Conservation (phyloP, 192 early-diverging fungal genomes). For the Globomyces pollinis-pini region DNA sequence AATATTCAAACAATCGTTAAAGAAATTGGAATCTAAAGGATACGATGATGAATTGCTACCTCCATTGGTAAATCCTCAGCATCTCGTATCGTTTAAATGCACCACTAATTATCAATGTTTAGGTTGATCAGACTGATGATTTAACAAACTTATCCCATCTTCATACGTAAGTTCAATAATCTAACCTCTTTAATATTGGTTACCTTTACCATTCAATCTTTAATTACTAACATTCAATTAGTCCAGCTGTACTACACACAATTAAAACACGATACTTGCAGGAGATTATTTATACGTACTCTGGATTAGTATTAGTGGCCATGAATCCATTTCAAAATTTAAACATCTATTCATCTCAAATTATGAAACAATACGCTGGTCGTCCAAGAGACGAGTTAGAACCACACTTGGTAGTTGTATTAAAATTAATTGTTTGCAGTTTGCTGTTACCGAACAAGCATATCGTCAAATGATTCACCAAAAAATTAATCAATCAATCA, state of each 20-base stretch:
- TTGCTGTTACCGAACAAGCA: conserved; percentile 96
- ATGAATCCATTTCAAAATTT: conserved; percentile 91
- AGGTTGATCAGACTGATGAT: conserved; percentile 87
- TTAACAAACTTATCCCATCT: conserved; percentile 90
- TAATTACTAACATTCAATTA: too few species aligned
- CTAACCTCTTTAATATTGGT: too few species aligned
- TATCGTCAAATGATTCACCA: conserved; percentile 93
- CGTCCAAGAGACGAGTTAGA: conserved; percentile 87
- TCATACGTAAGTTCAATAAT: conserved; percentile 79
- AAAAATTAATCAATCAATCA: conserved; percentile 92
- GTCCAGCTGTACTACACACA: conserved; percentile 82
- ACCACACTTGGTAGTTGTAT: conserved; percentile 69
- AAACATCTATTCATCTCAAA: conserved; percentile 81
- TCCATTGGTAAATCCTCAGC: conserved; percentile 86
- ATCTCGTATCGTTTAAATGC: too few species aligned
- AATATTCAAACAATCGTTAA: conserved; percentile 62
- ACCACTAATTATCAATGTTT: too few species aligned
- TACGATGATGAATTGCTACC: conserved; percentile 64
- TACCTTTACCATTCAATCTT: too few species aligned
- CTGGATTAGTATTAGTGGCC: conserved; percentile 96
- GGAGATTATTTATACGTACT: conserved; percentile 98
- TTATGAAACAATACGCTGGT: conserved; percentile 90
- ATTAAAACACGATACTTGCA: conserved; percentile 82
- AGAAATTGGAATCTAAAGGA: conserved; percentile 58
- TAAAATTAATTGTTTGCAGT: conserved; percentile 26